Evolutionary conservation across 78 protist genomes (phyloP).

Genomic region (Paratrimastix pyriformis): DNA sequence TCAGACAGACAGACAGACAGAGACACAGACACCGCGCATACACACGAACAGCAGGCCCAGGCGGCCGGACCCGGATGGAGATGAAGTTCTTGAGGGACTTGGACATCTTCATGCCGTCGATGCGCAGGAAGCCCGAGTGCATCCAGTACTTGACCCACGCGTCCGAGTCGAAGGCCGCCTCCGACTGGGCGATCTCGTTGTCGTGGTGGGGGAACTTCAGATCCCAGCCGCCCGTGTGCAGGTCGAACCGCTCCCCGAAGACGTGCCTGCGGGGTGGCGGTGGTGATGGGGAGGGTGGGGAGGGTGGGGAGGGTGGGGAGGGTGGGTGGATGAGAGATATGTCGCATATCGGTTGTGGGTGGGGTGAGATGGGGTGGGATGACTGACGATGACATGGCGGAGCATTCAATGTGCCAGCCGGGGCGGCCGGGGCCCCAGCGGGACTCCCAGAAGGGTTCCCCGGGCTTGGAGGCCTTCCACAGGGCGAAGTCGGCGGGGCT

Average conservation of each 20-base stretch:
- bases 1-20: too few relatives aligned
- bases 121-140: constrained; percentile 81
- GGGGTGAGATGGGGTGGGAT: too few relatives aligned
- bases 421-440: constrained; percentile 98
- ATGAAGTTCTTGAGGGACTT: constrained; percentile 93
- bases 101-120: constrained; percentile 90
- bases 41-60: too few relatives aligned
- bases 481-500: constrained; percentile 53
- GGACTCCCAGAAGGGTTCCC: constrained; percentile 55
- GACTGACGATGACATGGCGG: constrained; percentile 88
- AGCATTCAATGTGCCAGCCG: constrained; percentile 99
- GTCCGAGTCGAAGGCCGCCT: constrained; percentile 17
- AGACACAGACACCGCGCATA: too few relatives aligned
- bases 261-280: too few relatives aligned
- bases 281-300: too few relatives aligned
- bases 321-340: too few relatives aligned
- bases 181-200: constrained; percentile 83
- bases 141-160: constrained; percentile 90
- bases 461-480: constrained; percentile 50
- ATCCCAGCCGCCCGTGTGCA: constrained; percentile 95
- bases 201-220: constrained; percentile 98
- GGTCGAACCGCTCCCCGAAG: constrained; percentile 53
- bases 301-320: too few relatives aligned
- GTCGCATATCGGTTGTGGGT: too few relatives aligned
- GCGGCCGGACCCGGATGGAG: constrained; percentile 75